Evolutionary conservation across 495 filamentous ascomycete species (phyloP).

Genomic region (Jackrogersella multiformis): DNA sequence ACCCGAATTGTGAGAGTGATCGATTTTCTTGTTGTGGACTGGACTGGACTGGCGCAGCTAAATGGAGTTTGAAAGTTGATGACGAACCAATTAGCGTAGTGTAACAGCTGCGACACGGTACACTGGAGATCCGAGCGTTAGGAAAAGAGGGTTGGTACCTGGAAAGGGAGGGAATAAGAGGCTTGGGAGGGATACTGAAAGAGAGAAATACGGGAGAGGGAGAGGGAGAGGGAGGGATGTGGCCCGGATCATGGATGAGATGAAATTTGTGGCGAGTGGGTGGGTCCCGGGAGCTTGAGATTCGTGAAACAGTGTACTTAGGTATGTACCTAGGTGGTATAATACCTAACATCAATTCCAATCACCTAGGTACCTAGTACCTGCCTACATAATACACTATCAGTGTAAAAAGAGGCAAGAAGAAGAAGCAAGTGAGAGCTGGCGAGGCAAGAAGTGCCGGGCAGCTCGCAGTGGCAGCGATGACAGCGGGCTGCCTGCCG

Average conservation of each 20-base stretch:
- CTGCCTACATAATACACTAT: too few relatives aligned
- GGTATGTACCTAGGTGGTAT: neutral
- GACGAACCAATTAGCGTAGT: constrained; percentile 24
- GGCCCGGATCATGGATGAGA: too few relatives aligned
- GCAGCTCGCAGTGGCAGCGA: constrained; percentile 5
- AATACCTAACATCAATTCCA: too few relatives aligned
- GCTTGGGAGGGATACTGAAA: neutral
- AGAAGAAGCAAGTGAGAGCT: constrained; percentile 22
- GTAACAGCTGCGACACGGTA: constrained; percentile 10
- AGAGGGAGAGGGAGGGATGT: too few relatives aligned
- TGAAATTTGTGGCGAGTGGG: constrained; percentile 21
- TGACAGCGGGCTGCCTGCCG: constrained; percentile 1
- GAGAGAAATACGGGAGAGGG: too few relatives aligned
- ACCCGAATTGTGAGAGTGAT: neutral
- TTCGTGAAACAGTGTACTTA: constrained; percentile 7
- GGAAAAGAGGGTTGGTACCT: neutral
- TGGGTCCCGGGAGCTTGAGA: neutral
- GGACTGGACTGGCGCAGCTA: constrained; percentile 1
- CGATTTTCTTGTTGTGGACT: constrained; percentile 24
- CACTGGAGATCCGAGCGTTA: constrained; percentile 37
- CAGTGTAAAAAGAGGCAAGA: too few relatives aligned
- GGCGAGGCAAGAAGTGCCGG: constrained; percentile 25
- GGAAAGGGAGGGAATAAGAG: neutral
- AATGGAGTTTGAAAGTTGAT: constrained; percentile 11
- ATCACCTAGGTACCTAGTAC: too few relatives aligned